phyloP scores from a whole-genome alignment of 2,329 filamentous ascomycete genomes.

The Sphaceloma murrayae region DNA sequence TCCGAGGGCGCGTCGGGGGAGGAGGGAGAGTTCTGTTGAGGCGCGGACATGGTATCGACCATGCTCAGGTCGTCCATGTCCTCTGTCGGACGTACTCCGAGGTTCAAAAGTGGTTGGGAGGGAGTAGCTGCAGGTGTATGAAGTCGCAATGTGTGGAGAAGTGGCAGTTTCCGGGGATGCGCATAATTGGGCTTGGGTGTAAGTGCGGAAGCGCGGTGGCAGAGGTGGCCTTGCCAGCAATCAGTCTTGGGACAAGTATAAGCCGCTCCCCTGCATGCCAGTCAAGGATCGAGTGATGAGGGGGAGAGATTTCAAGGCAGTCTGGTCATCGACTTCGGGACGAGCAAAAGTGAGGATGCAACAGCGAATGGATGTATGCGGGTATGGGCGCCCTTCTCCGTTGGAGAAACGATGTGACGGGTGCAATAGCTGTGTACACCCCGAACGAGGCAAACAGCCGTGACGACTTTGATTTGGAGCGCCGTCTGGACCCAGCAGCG shows the following conservation, averaged over 20 bases:
- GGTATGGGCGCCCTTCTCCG: slow-evolving; percentile 8
- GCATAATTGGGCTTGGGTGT: slow-evolving; percentile 16
- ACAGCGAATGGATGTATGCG: too few relatives aligned
- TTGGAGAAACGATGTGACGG: slow-evolving; percentile 14
- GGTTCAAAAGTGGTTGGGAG: slow-evolving; percentile 1
- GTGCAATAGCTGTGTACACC: slow-evolving; percentile 10
- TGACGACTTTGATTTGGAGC: slow-evolving; percentile 15
- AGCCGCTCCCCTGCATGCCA: neutral
- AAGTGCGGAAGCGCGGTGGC: slow-evolving; percentile 10
- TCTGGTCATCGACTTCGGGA: neutral
- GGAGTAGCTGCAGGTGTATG: slow-evolving; percentile 13
- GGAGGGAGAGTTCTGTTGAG: slow-evolving; percentile 15
- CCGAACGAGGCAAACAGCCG: slow-evolving; percentile 1
- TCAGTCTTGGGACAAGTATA: neutral
- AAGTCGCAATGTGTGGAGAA: slow-evolving; percentile 17
- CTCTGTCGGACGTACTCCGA: slow-evolving; percentile 12
- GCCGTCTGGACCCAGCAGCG: slow-evolving; percentile 9
- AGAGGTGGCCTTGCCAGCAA: slow-evolving; percentile 11
- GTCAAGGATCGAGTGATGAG: neutral
- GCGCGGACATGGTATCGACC: slow-evolving; percentile 19
- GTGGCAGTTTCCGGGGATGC: slow-evolving; percentile 15
- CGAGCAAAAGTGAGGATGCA: too few relatives aligned
- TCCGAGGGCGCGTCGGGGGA: slow-evolving; percentile 3
- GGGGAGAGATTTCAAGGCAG: neutral
- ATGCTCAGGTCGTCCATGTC: slow-evolving; percentile 18